Evolutionary conservation across 2,329 filamentous ascomycete genomes (phyloP), one percentile per base, ranked within the genome.

Genomic region (Botryotinia narcissicola): DNA sequence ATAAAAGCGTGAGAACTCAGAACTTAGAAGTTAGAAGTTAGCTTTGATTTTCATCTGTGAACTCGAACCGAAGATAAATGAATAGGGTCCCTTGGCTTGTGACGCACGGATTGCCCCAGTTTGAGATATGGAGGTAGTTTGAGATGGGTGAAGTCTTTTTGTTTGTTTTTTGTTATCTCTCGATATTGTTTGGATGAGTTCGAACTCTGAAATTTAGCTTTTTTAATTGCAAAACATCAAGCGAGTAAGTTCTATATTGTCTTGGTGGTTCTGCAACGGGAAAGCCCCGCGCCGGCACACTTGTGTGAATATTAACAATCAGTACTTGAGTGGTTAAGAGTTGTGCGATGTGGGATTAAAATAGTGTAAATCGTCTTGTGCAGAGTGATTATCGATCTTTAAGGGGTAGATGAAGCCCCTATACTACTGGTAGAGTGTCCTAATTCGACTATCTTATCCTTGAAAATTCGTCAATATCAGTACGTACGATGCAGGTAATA

Each of bases 61-160:
- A 35, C 42, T 48, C 44, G 42, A 62, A 18, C 60, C 35, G 37
- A 62, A 32, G 44, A 48, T 20, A 69, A 57, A 57, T 57, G 25
- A 54, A 57, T 37, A 69, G 48, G 66, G 48, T 20, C 35, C 37
- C 48, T 69, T 66, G 63, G 44, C 62, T 66, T 57, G 66, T 40
- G 46, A 61, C 68, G 68, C 68, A 70, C 54, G 54, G 40, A 40
- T 61, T 61, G 40, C 68, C 54, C 68, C 68, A 62, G 66, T 62
- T 60, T 70, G 68, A 70, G 37, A n/a, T 62, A 62, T 40, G 37
- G 37, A 57, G 51, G 51, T 16, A 70, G 51, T 70, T 60, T 54
- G 54, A 70, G 51, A 42, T 60, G 44, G 42, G 40, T 44, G 61
- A 54, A 68, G 46, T 29, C 35, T 48, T 68, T 25, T 9, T 18